Conservation (phyloP, 2,329 filamentous ascomycete species). For the Fusarium sp. region DNA sequence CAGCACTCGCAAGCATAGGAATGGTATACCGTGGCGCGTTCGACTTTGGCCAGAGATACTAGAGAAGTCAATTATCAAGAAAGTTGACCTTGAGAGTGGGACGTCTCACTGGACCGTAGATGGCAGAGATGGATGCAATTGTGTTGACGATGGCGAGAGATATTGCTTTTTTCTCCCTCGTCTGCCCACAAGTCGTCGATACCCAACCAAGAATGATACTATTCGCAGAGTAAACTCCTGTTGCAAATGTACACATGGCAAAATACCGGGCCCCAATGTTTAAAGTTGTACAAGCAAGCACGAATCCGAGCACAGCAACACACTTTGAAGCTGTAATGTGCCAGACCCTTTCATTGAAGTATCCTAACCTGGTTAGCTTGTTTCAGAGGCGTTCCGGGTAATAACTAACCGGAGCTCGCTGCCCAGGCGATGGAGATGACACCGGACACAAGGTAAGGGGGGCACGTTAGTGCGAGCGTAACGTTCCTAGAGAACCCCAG, state of each 20-base stretch:
- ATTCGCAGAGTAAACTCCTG: slow-evolving; percentile 55
- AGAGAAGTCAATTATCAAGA: background rate
- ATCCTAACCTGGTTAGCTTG: background rate
- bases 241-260: slow-evolving; percentile 53
- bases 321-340: slow-evolving; percentile 58
- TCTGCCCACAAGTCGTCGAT: background rate
- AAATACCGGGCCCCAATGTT: slow-evolving; percentile 35
- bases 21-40: background rate
- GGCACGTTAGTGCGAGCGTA: slow-evolving; percentile 47
- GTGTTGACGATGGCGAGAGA: background rate
- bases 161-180: background rate
- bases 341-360: background rate
- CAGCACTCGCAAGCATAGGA: background rate
- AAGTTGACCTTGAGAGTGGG: background rate
- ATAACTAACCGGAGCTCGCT: slow-evolving; percentile 56
- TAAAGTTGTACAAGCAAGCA: slow-evolving; percentile 42
- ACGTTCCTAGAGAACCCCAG: slow-evolving; percentile 39
- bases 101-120: background rate
- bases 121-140: background rate
- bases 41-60: background rate
- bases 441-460: slow-evolving; percentile 57
- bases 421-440: slow-evolving; percentile 30
- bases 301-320: slow-evolving; percentile 49
- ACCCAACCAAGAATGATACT: slow-evolving; percentile 56
- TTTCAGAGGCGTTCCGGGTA: accelerated